These are phyloP conservation scores for Eurotiales sp. DNA, from an alignment of 2,329 filamentous ascomycete genomes.

Conservation along the genomic window DNA sequence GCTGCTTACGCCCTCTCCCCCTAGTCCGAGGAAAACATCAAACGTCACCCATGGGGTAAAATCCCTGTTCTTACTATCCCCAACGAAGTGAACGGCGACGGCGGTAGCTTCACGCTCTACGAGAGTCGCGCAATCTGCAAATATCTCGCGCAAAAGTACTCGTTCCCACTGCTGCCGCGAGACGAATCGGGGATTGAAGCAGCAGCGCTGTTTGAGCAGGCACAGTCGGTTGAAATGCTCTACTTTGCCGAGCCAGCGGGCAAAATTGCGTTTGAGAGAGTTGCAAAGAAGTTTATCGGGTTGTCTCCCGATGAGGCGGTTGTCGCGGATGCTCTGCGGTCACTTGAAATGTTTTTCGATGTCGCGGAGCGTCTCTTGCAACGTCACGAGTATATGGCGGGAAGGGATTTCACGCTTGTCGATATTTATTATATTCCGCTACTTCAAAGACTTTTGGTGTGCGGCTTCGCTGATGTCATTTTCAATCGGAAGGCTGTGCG, in stretches of 20 bases:
- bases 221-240: constrained; percentile 3
- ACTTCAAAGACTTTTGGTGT: constrained; percentile 10
- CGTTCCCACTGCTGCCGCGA: not conserved
- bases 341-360: constrained; percentile 9
- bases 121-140: constrained; percentile 14
- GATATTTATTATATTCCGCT: constrained; percentile 13
- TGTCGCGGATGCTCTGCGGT: constrained; percentile 6
- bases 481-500: constrained; percentile 3
- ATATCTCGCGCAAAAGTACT: constrained; percentile 11
- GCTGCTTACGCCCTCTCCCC: no score
- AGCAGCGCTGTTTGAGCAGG: constrained; percentile 11
- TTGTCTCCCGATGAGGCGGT: constrained; percentile 3
- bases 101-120: constrained; percentile 9
- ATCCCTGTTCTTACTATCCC: not conserved
- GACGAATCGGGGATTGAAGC: constrained; percentile 6
- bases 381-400: constrained; percentile 7
- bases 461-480: constrained; percentile 9
- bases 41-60: constrained; percentile 14
- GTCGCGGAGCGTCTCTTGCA: constrained; percentile 9
- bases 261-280: constrained; percentile 8
- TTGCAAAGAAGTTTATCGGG: constrained; percentile 10
- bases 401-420: constrained; percentile 10
- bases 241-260: constrained; percentile 12
- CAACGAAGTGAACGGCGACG: no score
- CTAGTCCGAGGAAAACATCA: constrained; percentile 9